A percentile compares a stretch with the other conserved stretches of the same genome.
Conservation (phyloP, 2,329 filamentous ascomycete genomes). For the Verticillium alfalfae region DNA sequence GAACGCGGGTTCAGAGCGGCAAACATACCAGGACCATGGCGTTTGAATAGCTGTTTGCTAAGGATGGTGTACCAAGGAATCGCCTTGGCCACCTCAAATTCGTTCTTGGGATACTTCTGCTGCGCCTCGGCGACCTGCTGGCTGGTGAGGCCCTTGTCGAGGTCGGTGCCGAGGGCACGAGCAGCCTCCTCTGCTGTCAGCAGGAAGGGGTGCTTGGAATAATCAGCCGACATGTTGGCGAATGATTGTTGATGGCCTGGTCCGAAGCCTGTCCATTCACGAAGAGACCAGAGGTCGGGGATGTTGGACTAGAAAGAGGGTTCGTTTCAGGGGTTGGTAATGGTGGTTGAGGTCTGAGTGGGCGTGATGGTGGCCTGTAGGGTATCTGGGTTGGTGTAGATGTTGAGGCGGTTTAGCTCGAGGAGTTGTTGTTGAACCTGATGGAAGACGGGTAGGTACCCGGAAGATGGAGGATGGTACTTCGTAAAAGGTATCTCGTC, state of each 20-base stretch:
- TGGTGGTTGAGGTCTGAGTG: background rate
- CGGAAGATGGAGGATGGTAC: background rate
- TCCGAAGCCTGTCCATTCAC: slow-evolving; percentile 4
- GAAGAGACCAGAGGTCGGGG: background rate
- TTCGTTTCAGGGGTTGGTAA: background rate
- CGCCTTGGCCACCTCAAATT: slow-evolving; percentile 62
- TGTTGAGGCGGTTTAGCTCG: background rate
- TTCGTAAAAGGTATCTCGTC: background rate
- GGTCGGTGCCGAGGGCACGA: slow-evolving; percentile 53
- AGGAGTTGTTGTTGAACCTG: background rate
- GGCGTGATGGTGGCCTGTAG: background rate
- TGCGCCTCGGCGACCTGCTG: slow-evolving; percentile 54
- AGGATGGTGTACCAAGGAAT: slow-evolving; percentile 69
- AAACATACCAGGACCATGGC: slow-evolving; percentile 65
- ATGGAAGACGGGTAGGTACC: background rate
- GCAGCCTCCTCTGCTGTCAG: slow-evolving; percentile 58
- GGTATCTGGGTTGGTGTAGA: background rate
- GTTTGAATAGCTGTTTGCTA: slow-evolving; percentile 69
- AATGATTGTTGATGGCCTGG: slow-evolving; percentile 5
- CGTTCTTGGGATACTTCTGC: slow-evolving; percentile 59
- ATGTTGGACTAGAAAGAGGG: too few species aligned
- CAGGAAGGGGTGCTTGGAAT: slow-evolving; percentile 53
- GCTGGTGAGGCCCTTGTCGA: slow-evolving; percentile 61
- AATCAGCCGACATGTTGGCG: slow-evolving; percentile 37
- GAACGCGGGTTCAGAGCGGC: background rate